A percentile compares a stretch with the other conserved stretches of the same genome.
phyloP scores from a whole-genome alignment of 345 rosid genomes.

The Arabidopsis thaliana region TAIR10.1 NC_003070.9:1177501-1178000 shows the following conservation, averaged over 20 bases:
- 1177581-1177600: constrained; percentile 53
- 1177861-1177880: neutral
- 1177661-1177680: constrained; percentile 44
- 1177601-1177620: constrained; percentile 58
- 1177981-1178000: constrained; percentile 60
- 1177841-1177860: constrained; percentile 44
- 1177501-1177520: neutral
- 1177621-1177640: constrained; percentile 56
- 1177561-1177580: constrained; percentile 44
- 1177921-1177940: constrained; percentile 60
- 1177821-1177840: constrained; percentile 46
- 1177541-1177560: constrained; percentile 45
- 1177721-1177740: constrained; percentile 37
- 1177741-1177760: constrained; percentile 43
- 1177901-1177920: constrained; percentile 14
- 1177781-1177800: constrained; percentile 47
- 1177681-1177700: constrained; percentile 57
- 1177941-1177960: constrained; percentile 46
- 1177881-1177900: neutral
- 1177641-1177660: constrained; percentile 48
- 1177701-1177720: constrained; percentile 53
- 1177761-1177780: constrained; percentile 53
- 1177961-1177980: constrained; percentile 48
- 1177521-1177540: constrained; percentile 53
- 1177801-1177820: constrained; percentile 45